Conservation (phyloP, 225 moss, liverwort and hornwort genomes). For the Polytrichum formosum region DNA sequence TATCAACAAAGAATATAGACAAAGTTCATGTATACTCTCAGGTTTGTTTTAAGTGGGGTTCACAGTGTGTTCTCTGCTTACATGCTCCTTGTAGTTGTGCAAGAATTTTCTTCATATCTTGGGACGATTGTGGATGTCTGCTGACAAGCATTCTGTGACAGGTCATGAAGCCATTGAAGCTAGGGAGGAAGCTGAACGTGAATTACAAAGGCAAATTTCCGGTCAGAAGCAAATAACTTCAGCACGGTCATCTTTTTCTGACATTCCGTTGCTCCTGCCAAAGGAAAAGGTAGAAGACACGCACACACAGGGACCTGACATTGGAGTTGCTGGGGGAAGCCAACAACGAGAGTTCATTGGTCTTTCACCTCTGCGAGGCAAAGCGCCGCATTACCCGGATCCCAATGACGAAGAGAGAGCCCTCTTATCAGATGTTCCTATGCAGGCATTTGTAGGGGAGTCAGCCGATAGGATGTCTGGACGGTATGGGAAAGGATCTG, state of each 20-base stretch:
- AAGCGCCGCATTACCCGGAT: slow-evolving; percentile 14
- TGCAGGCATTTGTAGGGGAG: slow-evolving; percentile 56
- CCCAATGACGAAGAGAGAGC: slow-evolving; percentile 52
- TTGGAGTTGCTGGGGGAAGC: slow-evolving; percentile 17
- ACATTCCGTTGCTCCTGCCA: slow-evolving; percentile 59
- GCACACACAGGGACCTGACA: slow-evolving; percentile 7
- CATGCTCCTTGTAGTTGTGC: too few relatives aligned
- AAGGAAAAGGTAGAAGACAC: slow-evolving; percentile 44
- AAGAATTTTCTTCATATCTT: too few relatives aligned
- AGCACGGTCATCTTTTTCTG: slow-evolving; percentile 52
- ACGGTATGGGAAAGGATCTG: slow-evolving; percentile 19
- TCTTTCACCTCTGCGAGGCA: slow-evolving; percentile 41
- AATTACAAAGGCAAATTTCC: slow-evolving; percentile 47
- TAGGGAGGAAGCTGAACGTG: slow-evolving; percentile 45
- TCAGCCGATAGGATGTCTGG: slow-evolving; percentile 24
- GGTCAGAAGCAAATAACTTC: slow-evolving; percentile 31
- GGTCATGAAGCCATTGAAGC: slow-evolving; percentile 53
- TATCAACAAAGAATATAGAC: too few relatives aligned
- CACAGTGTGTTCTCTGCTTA: too few relatives aligned
- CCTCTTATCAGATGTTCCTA: slow-evolving; percentile 46
- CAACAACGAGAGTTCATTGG: slow-evolving; percentile 45
- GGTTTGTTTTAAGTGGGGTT: too few relatives aligned
- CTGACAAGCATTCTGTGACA: slow-evolving; percentile 11
- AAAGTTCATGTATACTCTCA: too few relatives aligned
- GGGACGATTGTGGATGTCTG: too few relatives aligned